Percentiles rank a stretch among this genome's conserved stretches.
Evolutionary conservation across 495 filamentous ascomycete genomes (phyloP).

Genomic region (Cercophora newfieldiana): DNA sequence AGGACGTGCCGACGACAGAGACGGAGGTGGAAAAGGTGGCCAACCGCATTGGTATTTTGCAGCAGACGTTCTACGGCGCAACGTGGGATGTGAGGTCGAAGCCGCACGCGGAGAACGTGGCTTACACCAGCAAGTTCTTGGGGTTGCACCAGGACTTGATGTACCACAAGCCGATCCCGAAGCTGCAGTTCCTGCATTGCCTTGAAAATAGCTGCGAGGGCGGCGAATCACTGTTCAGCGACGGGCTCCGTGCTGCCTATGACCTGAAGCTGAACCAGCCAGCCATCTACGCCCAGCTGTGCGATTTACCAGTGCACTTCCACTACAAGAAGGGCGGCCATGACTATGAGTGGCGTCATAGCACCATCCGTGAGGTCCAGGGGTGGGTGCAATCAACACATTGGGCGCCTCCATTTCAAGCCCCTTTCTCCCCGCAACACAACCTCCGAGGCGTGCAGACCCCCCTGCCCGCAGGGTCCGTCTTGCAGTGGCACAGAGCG

Average conservation of each 20-base stretch:
- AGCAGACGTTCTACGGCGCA: constrained; percentile 82
- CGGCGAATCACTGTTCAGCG: constrained; percentile 80
- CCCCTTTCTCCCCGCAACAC: constrained; percentile 3
- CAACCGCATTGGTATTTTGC: constrained; percentile 67
- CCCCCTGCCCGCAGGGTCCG: too few relatives aligned
- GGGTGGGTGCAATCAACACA: constrained; percentile 47
- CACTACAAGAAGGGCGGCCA: constrained; percentile 69
- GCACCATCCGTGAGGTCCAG: constrained; percentile 48
- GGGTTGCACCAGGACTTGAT: constrained; percentile 91
- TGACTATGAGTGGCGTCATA: constrained; percentile 52
- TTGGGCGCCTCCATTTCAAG: constrained; percentile 61
- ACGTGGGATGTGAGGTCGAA: constrained; percentile 87
- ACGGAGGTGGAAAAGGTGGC: constrained; percentile 67
- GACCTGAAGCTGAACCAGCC: constrained; percentile 35
- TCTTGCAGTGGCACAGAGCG: constrained; percentile 40
- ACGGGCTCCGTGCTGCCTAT: constrained; percentile 63
- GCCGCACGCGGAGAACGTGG: constrained; percentile 80
- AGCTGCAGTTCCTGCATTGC: constrained; percentile 84
- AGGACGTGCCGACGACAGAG: constrained; percentile 64
- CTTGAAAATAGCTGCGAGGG: constrained; percentile 71
- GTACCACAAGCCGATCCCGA: constrained; percentile 78
- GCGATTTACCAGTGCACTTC: constrained; percentile 52
- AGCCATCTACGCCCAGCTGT: constrained; percentile 41
- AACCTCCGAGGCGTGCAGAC: not conserved
- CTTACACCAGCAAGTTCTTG: constrained; percentile 77